phyloP scores from a whole-genome alignment of 352 stramenopile species.

The Vaucheria bursata region DNA sequence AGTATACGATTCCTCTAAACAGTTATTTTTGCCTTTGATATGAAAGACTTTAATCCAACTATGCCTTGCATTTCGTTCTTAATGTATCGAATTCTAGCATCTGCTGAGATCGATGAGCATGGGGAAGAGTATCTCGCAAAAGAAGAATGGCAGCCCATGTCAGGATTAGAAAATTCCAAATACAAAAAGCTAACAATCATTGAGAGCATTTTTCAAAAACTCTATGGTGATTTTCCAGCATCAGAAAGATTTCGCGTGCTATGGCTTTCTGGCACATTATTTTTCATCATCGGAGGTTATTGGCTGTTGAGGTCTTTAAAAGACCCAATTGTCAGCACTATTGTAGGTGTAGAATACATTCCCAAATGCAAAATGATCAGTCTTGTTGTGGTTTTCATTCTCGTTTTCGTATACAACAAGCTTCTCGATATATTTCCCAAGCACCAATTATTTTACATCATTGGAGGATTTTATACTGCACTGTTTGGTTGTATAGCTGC shows the following conservation, averaged over 20 bases:
- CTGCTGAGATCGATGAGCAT: not conserved
- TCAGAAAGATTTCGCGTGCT: slow-evolving; percentile 56
- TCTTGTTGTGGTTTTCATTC: slow-evolving; percentile 63
- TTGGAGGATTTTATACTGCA: slow-evolving; percentile 64
- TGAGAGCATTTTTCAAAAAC: slow-evolving; percentile 32
- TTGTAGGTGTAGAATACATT: slow-evolving; percentile 65
- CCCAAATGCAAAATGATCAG: slow-evolving; percentile 67
- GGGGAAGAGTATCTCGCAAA: slow-evolving; percentile 5
- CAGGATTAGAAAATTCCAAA: too few relatives aligned
- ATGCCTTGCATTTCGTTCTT: too few relatives aligned
- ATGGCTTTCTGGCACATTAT: slow-evolving; percentile 62
- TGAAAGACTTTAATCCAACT: too few relatives aligned
- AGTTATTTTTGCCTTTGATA: too few relatives aligned
- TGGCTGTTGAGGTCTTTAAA: slow-evolving; percentile 60
- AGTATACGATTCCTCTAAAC: too few relatives aligned
- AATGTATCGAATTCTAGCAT: too few relatives aligned
- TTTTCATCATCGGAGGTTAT: slow-evolving; percentile 72
- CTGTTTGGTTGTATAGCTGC: slow-evolving; percentile 59
- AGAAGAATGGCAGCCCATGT: slow-evolving; percentile 3
- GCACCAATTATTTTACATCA: slow-evolving; percentile 71
- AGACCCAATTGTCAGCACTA: slow-evolving; percentile 63
- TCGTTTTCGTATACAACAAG: slow-evolving; percentile 67
- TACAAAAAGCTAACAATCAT: slow-evolving; percentile 13
- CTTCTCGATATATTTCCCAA: slow-evolving; percentile 63
- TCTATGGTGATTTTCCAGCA: slow-evolving; percentile 50